These are phyloP conservation scores for Wickerhamomyces ciferrii DNA, from an alignment of 805 yeast genomes.

Conservation along the genomic window DNA sequence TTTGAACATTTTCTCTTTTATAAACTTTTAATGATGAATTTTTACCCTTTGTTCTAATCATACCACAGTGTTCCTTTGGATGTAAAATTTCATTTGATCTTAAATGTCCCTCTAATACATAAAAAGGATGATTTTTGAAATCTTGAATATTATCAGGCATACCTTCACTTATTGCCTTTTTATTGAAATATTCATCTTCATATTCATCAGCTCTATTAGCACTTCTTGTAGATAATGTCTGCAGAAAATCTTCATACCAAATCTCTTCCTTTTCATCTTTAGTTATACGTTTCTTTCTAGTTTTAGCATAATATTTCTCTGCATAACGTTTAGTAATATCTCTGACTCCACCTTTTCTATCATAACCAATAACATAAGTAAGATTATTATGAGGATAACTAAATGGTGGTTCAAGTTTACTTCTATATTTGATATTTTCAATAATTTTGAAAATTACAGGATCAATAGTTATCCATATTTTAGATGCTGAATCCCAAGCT, in stretches of 20 bases:
- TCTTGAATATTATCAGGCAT: conserved; percentile 83
- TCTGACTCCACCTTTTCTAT: conserved; percentile 53
- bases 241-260: conserved; percentile 54
- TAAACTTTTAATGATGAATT: conserved; percentile 55
- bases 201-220: conserved; percentile 27
- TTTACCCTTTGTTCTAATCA: conserved; percentile 43
- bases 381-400: conserved; percentile 52
- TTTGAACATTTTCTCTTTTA: conserved; percentile 57
- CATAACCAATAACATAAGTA: conserved; percentile 76
- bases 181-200: conserved; percentile 57
- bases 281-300: conserved; percentile 67
- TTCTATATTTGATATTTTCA: conserved; percentile 52
- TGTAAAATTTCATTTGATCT: conserved; percentile 65
- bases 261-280: conserved; percentile 41
- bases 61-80: conserved; percentile 72
- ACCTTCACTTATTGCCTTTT: conserved; percentile 69
- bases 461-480: conserved; percentile 83
- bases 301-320: conserved; percentile 63
- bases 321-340: conserved; percentile 88
- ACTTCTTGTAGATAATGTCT: conserved; percentile 14
- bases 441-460: conserved; percentile 62
- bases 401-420: conserved; percentile 70
- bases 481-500: conserved; percentile 75
- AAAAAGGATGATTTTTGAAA: conserved; percentile 82
- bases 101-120: conserved; percentile 73